Conservation (phyloP, 805 yeast species). For the Metschnikowia borealis region DNA sequence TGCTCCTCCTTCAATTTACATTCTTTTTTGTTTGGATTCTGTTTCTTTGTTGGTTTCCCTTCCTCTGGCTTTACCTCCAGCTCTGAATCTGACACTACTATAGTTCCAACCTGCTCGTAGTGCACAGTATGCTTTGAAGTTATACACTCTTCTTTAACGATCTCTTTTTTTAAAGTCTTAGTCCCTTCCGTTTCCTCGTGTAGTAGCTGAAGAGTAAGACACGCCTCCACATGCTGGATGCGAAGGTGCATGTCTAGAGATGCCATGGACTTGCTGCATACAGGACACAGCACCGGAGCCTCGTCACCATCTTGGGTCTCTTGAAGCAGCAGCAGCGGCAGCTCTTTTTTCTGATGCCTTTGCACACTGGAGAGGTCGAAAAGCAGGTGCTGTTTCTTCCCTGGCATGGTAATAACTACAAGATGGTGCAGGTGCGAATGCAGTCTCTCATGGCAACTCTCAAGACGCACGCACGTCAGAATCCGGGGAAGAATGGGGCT, state of each 20-base stretch:
- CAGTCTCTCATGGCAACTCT: not conserved
- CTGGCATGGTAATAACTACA: not conserved
- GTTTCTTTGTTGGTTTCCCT: not conserved
- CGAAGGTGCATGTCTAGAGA: conserved; percentile 39
- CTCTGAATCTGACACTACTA: not conserved
- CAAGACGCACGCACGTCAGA: not conserved
- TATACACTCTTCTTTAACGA: not conserved
- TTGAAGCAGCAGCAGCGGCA: not conserved
- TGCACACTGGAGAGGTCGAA: conserved; percentile 1
- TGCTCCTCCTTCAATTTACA: not conserved
- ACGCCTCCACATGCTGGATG: conserved; percentile 53
- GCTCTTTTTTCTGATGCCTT: not conserved
- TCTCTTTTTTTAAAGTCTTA: not conserved
- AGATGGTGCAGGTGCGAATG: conserved; percentile 1
- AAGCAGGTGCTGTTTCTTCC: conserved; percentile 3
- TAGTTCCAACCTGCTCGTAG: not conserved
- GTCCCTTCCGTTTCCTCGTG: not conserved
- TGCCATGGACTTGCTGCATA: conserved; percentile 43
- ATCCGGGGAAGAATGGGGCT: conserved; percentile 59
- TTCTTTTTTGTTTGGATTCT: not conserved
- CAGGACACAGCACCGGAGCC: conserved; percentile 41
- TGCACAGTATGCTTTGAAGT: not conserved
- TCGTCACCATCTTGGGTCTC: not conserved
- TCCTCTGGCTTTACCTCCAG: not conserved
- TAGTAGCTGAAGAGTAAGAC: conserved; percentile 26